These are phyloP conservation scores for Paramyrothecium sp. DNA, from an alignment of 2,329 filamentous ascomycete genomes.

Conservation along the genomic window DNA sequence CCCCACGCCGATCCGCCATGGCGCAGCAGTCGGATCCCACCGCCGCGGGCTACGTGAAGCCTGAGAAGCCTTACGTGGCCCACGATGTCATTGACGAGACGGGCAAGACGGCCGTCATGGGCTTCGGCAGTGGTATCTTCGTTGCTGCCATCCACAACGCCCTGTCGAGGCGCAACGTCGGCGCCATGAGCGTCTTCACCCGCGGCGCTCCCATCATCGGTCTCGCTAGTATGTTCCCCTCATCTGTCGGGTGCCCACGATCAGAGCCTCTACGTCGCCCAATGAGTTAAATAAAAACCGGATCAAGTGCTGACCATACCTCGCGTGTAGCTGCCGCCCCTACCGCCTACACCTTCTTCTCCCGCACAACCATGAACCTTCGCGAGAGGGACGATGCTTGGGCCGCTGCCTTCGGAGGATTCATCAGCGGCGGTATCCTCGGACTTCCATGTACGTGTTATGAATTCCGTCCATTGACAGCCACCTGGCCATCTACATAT, in stretches of 20 bases:
- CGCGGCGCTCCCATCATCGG: slow-evolving; percentile 73
- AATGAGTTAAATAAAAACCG: background rate
- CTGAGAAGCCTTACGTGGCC: slow-evolving; percentile 56
- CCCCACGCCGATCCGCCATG: slow-evolving; percentile 24
- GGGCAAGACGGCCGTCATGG: slow-evolving; percentile 62
- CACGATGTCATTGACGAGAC: slow-evolving; percentile 72
- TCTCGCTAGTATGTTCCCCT: slow-evolving; percentile 29
- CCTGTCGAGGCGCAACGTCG: slow-evolving; percentile 77
- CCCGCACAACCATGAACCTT: slow-evolving; percentile 76
- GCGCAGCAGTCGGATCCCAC: slow-evolving; percentile 25
- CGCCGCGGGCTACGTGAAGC: slow-evolving; percentile 20
- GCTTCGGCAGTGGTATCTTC: slow-evolving; percentile 67
- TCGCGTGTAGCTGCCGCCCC: slow-evolving; percentile 46
- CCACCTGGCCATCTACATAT: background rate
- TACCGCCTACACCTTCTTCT: slow-evolving; percentile 75
- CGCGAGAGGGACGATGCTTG: slow-evolving; percentile 78
- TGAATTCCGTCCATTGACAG: slow-evolving; percentile 1
- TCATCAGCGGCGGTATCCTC: slow-evolving; percentile 69
- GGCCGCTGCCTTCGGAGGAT: slow-evolving; percentile 74
- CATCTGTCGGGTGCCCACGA: background rate
- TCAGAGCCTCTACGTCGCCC: background rate
- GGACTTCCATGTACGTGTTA: slow-evolving; percentile 68
- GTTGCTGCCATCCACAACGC: slow-evolving; percentile 83
- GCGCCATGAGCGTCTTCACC: slow-evolving; percentile 77
- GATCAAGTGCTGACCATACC: slow-evolving; percentile 13